Evolutionary conservation across 2,329 filamentous ascomycete genomes (phyloP).

Genomic region (Sclerotinia borealis): DNA sequence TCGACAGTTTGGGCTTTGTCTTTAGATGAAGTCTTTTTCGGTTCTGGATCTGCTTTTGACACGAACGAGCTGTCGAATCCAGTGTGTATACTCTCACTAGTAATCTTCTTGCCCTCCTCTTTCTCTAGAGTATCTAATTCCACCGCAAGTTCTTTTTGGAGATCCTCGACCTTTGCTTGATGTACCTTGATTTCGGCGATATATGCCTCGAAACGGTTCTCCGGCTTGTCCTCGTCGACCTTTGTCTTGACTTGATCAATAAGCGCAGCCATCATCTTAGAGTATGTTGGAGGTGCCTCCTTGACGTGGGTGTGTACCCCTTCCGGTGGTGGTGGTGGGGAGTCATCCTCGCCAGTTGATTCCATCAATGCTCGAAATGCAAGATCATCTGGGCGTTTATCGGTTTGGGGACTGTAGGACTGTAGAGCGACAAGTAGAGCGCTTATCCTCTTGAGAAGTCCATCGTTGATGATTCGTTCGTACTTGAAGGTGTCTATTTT

Average conservation of each 20-base stretch:
- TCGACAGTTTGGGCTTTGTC: constrained; percentile 54
- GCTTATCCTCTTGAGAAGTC: constrained; percentile 77
- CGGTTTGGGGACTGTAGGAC: constrained; percentile 63
- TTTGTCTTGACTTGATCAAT: constrained; percentile 81
- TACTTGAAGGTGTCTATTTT: constrained; percentile 91
- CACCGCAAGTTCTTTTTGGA: constrained; percentile 68
- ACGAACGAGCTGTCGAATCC: constrained; percentile 88
- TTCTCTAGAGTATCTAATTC: constrained; percentile 79
- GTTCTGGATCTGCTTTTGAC: constrained; percentile 46
- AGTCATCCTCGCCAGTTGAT: constrained; percentile 66
- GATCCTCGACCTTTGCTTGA: constrained; percentile 65
- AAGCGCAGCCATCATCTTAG: constrained; percentile 96
- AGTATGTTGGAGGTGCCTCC: constrained; percentile 74
- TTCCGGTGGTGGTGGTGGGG: constrained; percentile 66
- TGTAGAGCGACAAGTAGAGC: constrained; percentile 68
- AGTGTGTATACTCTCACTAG: constrained; percentile 80
- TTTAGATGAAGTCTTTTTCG: constrained; percentile 33
- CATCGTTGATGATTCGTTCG: constrained; percentile 88
- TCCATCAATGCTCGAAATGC: constrained; percentile 89
- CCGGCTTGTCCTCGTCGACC: constrained; percentile 64
- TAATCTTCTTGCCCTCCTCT: constrained; percentile 84
- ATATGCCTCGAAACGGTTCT: constrained; percentile 67
- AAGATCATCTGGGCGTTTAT: constrained; percentile 65
- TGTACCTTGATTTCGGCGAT: constrained; percentile 73
- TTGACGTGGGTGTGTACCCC: constrained; percentile 72